Evolutionary conservation across 2,329 filamentous ascomycete species (phyloP).

Genomic region (Sordariomycetes sp.): DNA sequence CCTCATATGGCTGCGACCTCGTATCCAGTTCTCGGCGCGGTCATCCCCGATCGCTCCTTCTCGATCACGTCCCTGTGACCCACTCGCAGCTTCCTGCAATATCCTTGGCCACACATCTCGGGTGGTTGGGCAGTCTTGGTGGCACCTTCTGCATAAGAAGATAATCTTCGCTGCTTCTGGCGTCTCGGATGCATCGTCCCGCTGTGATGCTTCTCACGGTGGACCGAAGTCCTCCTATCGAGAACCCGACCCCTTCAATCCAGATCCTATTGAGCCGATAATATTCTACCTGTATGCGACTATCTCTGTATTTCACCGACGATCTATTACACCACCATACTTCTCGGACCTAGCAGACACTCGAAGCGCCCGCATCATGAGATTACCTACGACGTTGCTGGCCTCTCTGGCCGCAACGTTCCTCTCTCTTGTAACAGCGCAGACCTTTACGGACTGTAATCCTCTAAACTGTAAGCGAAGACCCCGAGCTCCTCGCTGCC

Average conservation of each 20-base stretch:
- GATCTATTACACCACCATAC: neutral
- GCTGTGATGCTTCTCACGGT: neutral
- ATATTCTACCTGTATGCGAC: neutral
- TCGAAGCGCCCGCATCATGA: neutral
- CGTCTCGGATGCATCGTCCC: neutral
- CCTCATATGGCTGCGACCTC: neutral
- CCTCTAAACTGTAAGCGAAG: slow-evolving; percentile 19
- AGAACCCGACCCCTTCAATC: neutral
- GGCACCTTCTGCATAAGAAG: neutral
- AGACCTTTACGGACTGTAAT: slow-evolving; percentile 27
- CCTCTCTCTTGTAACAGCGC: slow-evolving; percentile 15
- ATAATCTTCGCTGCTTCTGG: neutral
- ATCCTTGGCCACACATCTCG: neutral
- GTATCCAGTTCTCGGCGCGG: neutral
- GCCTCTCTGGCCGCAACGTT: slow-evolving; percentile 12
- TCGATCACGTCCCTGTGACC: neutral
- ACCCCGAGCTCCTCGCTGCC: neutral
- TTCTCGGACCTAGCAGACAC: neutral
- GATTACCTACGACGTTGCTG: neutral
- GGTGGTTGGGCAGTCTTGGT: neutral
- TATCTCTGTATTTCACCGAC: neutral
- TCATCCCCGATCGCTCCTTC: neutral
- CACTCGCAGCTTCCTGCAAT: neutral
- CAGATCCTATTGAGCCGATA: neutral
- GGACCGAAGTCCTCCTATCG: neutral